Base-by-base conservation (phyloP, 1,139 yeast genomes). In the Geotrichum histeridarum region DNA sequence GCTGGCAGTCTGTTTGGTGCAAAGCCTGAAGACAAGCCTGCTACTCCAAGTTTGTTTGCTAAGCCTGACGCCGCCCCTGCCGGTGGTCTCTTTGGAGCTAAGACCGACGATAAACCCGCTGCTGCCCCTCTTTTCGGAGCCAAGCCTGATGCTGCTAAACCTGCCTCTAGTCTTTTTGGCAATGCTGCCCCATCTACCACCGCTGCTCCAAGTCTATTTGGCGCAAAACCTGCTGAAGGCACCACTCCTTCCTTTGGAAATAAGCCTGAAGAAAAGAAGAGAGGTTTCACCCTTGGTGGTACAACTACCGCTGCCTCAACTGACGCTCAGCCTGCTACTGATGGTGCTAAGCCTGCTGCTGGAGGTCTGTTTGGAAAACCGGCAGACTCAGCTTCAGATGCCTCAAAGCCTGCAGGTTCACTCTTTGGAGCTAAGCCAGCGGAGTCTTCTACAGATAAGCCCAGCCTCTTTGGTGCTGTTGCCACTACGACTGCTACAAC, bases 311-410 rank as follows among this genome's bases (percentile, higher is more conserved):
- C 61, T 35, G 60, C 66, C 14, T 61, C 63, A 52, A 65, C 61
- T 49, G 56, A 64, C 0, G 65, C 52, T 3, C 47, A 72, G 61
- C 64, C 79, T 73, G 63, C 77, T 76, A 30, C 76, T 15, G 27
- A 22, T 22, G 27, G 4, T 22, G 27, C 27, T 22, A 22, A 22
- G 27, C 27, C 27, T 22, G 27, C n/a, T n/a, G 50, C 51, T 45
- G 55, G 57, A 14, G 39, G 48, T n/a, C 35, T 48, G n/a, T 51
- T 51, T 43, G 54, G 55, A 4, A 51, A 38, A 31, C 14, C 57
- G n/a, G 49, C 43, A 9, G 54, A 47, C 39, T 22, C 27, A 3
- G 27, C 27, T 22, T 22, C 27, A 22, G 27, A 22, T 22, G 27
- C 27, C 5, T 22, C 27, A 22, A 46, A 49, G 42, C 54, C 58